phyloP scores from a whole-genome alignment of 345 rosid genomes.

The Passiflora organensis region DNA sequence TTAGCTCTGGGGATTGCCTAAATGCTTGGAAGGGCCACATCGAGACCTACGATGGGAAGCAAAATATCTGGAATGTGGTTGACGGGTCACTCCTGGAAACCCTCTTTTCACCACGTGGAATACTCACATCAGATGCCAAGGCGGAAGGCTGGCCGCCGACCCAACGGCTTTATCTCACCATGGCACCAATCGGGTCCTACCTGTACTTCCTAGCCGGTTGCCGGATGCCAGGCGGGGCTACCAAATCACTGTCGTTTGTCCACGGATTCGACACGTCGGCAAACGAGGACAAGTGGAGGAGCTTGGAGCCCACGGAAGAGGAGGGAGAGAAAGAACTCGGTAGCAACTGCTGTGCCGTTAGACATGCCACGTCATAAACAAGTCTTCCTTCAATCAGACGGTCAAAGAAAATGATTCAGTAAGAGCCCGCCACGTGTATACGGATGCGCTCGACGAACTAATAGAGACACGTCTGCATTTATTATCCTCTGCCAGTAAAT shows the following conservation, averaged over 20 bases:
- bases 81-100: conserved; percentile 31
- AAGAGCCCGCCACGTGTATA: too few species aligned
- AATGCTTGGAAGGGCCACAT: conserved; percentile 57
- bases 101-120: conserved; percentile 15
- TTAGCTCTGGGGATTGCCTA: conserved; percentile 53
- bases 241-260: conserved; percentile 11
- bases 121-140: conserved; percentile 9
- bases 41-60: conserved; percentile 36
- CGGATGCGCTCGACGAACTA: too few species aligned
- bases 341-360: conserved; percentile 34
- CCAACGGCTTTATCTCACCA: conserved; percentile 20
- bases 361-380: conserved; percentile 1
- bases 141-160: conserved; percentile 18
- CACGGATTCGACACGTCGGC: conserved; percentile 35
- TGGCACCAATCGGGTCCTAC: conserved; percentile 26
- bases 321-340: conserved; percentile 34
- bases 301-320: conserved; percentile 34
- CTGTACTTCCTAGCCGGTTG: conserved; percentile 32
- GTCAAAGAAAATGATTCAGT: too few species aligned
- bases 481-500: too few species aligned
- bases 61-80: conserved; percentile 44
- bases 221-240: conserved; percentile 23
- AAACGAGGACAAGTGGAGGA: conserved; percentile 22
- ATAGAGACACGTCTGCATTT: too few species aligned
- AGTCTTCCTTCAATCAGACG: too few species aligned